phyloP scores from a whole-genome alignment of 805 yeast species.

The Torulaspora delbrueckii region DNA sequence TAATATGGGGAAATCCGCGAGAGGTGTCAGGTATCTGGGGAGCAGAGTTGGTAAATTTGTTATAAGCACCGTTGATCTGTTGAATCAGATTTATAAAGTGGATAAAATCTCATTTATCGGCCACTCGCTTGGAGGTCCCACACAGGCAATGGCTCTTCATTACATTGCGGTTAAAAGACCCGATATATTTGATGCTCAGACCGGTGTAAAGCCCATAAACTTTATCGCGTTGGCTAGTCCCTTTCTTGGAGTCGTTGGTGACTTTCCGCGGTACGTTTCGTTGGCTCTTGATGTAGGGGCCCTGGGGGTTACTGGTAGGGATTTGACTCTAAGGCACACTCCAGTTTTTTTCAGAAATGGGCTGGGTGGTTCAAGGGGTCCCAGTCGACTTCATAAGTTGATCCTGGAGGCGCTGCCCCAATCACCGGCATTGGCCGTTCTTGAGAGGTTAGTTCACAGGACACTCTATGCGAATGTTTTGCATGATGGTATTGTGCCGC shows the following conservation, averaged over 20 bases:
- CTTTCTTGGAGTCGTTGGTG: constrained; percentile 78
- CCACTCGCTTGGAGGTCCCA: constrained; percentile 90
- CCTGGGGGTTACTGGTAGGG: constrained; percentile 91
- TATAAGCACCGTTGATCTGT: constrained; percentile 41
- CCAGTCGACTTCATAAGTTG: constrained; percentile 40
- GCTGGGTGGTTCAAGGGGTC: constrained; percentile 15
- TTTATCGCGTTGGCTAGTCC: constrained; percentile 87
- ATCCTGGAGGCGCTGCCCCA: constrained; percentile 70
- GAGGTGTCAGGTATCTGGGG: constrained; percentile 83
- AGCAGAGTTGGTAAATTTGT: constrained; percentile 72
- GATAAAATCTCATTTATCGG: constrained; percentile 77
- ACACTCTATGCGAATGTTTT: constrained; percentile 85
- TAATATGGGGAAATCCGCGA: constrained; percentile 82
- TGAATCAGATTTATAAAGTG: constrained; percentile 42
- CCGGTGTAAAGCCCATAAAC: constrained; percentile 60
- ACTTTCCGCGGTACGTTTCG: constrained; percentile 81
- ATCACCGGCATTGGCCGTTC: constrained; percentile 61
- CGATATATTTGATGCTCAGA: constrained; percentile 49
- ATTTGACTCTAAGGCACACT: constrained; percentile 61
- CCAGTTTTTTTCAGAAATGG: constrained; percentile 31
- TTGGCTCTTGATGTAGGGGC: constrained; percentile 81
- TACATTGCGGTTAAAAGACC: constrained; percentile 61
- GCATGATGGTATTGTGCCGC: constrained; percentile 94
- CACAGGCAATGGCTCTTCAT: constrained; percentile 86
- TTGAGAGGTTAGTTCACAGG: constrained; percentile 60